Evolutionary conservation across 768 basidiomycete genomes (phyloP), one percentile per base, ranked within the genome.

Genomic region (Dioszegia aurantiaca): DNA sequence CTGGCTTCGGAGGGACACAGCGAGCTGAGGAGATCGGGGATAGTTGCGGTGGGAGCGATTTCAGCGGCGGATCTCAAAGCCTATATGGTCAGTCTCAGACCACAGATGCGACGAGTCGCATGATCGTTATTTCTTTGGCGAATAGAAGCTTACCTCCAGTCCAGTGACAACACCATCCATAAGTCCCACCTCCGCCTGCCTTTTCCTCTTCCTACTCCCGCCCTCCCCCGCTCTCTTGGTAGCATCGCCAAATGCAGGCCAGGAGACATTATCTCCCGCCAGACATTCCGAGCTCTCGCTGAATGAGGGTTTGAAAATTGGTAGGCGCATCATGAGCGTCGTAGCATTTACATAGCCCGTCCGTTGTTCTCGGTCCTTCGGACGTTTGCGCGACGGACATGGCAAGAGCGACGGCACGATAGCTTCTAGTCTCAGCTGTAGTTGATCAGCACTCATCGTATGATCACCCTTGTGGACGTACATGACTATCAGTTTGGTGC

Each of bases 261-360:
- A 60, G 17, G 24, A 2, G 16, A 30, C 42, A 8, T 14, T 26
- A 24, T 31, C 30, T 5, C 26, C 37, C 6, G 14, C 21, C 11
- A 9, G 11, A 30, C 16, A 23, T 4, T 36, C 24, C 55, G 42
- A 12, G 30, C 19, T 39, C 51, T 44, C 48, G 30, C 30, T 14
- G 47, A 72, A 68, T 9, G 41, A 52, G 1, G 41, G 24, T 0
- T 41, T 26, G 1, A 65, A 28, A 9, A 23, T 55, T 1, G 70
- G 70, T 14, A 72, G 46, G 1, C 61, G 59, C 10, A 60, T 59
- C 4, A 72, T 36, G 53, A 72, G 69, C 1, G 59, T n/a, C 5
- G 61, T 55, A 23, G 64, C 59, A 2, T 28, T 23, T 0, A 26
- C 1, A 36, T 59, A 69, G 44, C 62, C 65, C 57, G 27, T 61